phyloP scores from a whole-genome alignment of 2,329 filamentous ascomycete genomes.

The Phaeosphaeriaceae sp. region DNA sequence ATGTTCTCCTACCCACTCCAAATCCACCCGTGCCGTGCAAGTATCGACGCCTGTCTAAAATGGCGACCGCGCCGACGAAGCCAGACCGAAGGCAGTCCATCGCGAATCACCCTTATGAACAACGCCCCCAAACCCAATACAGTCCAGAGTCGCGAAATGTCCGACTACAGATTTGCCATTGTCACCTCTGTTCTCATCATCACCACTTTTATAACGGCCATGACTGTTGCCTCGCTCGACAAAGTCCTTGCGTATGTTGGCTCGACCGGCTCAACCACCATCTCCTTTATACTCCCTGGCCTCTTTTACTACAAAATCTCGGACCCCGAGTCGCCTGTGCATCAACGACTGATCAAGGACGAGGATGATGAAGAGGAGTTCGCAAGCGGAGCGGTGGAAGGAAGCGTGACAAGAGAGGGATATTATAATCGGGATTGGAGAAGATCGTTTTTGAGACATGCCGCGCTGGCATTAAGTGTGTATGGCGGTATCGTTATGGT shows the following conservation, averaged over 20 bases:
- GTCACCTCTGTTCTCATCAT: slow-evolving; percentile 88
- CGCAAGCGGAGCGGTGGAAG: slow-evolving; percentile 61
- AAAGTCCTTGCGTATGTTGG: slow-evolving; percentile 94
- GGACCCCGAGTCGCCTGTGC: slow-evolving; percentile 81
- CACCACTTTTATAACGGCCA: slow-evolving; percentile 82
- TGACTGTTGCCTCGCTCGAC: slow-evolving; percentile 89
- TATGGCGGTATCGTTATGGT: slow-evolving; percentile 91
- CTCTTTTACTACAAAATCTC: slow-evolving; percentile 99
- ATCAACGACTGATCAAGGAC: slow-evolving; percentile 87
- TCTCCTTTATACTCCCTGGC: slow-evolving; percentile 95
- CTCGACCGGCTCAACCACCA: slow-evolving; percentile 90
- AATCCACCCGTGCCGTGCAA: slow-evolving; percentile 95
- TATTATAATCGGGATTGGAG: slow-evolving; percentile 68
- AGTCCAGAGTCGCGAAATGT: slow-evolving; percentile 64
- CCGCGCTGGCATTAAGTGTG: slow-evolving; percentile 76
- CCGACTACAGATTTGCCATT: slow-evolving; percentile 84
- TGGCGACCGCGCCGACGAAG: slow-evolving; percentile 71
- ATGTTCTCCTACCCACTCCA: slow-evolving; percentile 97
- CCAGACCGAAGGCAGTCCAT: slow-evolving; percentile 49
- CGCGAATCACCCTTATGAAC: slow-evolving; percentile 55
- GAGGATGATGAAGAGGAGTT: slow-evolving; percentile 82
- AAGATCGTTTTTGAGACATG: slow-evolving; percentile 68
- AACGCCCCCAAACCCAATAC: slow-evolving; percentile 20
- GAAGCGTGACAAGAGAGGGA: slow-evolving; percentile 47
- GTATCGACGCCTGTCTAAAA: slow-evolving; percentile 88